Conservation (phyloP, 768 basidiomycete species). For the Arthromyces matolae region DNA sequence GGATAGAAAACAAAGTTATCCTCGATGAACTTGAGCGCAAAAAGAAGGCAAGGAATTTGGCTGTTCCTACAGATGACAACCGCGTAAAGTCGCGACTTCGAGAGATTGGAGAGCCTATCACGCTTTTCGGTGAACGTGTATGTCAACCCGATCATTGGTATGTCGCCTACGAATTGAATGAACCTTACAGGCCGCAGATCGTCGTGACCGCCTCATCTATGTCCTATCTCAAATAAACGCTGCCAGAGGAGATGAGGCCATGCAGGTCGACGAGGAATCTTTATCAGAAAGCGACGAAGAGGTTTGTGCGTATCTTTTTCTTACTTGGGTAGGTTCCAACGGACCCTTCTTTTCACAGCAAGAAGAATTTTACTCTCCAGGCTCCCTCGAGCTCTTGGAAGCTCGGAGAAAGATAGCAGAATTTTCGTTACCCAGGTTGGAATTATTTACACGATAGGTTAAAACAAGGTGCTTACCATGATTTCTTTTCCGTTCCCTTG, state of each 20-base stretch:
- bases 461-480: conserved; percentile 75
- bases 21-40: conserved; percentile 96
- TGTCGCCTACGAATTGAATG: too few relatives aligned
- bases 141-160: too few relatives aligned
- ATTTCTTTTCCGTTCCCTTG: conserved; percentile 37
- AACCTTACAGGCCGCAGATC: conserved; percentile 77
- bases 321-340: conserved; percentile 2
- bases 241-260: conserved; percentile 77
- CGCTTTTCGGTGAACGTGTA: conserved; percentile 95
- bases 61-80: conserved; percentile 95
- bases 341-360: conserved; percentile 43
- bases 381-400: conserved; percentile 81
- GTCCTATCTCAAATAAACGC: conserved; percentile 92
- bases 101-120: conserved; percentile 95
- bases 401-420: conserved; percentile 85
- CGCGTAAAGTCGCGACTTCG: conserved; percentile 86
- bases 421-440: conserved; percentile 92
- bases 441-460: conserved; percentile 57
- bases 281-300: conserved; percentile 75
- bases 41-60: conserved; percentile 89
- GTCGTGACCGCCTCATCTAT: conserved; percentile 92
- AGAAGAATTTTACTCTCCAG: conserved; percentile 95
- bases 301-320: conserved; percentile 32
- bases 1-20: conserved; percentile 79
- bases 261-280: conserved; percentile 69